Conservation (phyloP, 257 asterid genomes). For the Solanum paucissectum region DNA sequence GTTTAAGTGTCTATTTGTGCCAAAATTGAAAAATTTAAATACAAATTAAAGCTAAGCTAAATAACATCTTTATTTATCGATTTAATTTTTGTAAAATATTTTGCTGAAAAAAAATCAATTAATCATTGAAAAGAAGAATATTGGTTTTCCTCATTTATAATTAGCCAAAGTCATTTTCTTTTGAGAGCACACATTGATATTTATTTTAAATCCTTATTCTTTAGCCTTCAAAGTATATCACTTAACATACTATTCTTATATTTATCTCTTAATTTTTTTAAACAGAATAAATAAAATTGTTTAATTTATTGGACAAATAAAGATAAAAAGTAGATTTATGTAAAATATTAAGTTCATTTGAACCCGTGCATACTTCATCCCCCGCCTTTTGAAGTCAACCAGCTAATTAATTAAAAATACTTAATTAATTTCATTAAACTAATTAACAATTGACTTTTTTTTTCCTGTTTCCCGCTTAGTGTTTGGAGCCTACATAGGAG, state of each 20-base stretch:
- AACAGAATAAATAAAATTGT: too few relatives aligned
- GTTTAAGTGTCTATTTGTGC: accelerated
- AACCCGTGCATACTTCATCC: background rate
- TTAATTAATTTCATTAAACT: background rate
- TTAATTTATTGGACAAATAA: too few relatives aligned
- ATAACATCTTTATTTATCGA: too few relatives aligned
- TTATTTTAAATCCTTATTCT: background rate
- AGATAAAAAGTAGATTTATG: background rate
- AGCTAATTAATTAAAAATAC: background rate
- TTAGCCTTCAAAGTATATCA: background rate
- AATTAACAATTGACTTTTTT: background rate
- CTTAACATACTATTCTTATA: background rate
- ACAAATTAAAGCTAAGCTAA: too few relatives aligned
- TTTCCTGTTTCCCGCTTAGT: too few relatives aligned
- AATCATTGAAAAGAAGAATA: background rate
- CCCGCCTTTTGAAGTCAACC: background rate
- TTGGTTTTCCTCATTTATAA: background rate
- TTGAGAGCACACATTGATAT: background rate
- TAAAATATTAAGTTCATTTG: background rate
- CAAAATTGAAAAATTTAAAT: too few relatives aligned
- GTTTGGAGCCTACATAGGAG: too few relatives aligned
- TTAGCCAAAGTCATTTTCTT: background rate
- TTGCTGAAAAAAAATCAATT: background rate
- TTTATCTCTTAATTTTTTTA: background rate
- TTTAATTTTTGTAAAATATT: background rate